Evolutionary conservation across 176 grass and related monocot genomes (phyloP), one percentile per base, ranked within the genome.

Genomic region (Aegilops speltoides): DNA sequence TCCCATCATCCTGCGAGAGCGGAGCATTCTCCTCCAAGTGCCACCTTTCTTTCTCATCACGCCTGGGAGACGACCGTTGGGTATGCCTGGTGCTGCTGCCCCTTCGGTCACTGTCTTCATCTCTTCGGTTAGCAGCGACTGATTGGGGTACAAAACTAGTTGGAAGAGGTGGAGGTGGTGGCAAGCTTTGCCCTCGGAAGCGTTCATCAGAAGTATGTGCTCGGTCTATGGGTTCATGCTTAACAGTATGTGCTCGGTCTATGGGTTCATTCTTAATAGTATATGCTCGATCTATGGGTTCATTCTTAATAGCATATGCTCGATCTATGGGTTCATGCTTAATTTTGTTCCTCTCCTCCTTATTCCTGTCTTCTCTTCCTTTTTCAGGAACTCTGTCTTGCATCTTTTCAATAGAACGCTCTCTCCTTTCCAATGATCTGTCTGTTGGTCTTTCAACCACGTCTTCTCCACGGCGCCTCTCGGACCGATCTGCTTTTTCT

Each of bases 121-220:
- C 93, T 86, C 93, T 93, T 70, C 84, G 84, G 34, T 84, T 85
- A n/a, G 83, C 88, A 87, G 68, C 87, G 64, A 96, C 90, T 66
- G 93, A 96, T 77, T 99, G 94, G 24, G 97, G 97, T 72, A 99
- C 97, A 91, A 99, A 99, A 77, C 97, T 99, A 68, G 92, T 34
- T 17, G 97, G 97, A 83, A 99, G 92, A 23, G 97, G 97, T 67
- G 97, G 97, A 7, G 94, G 97, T 10, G 94, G 97, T 36, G 97
- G 97, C 87, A 99, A 91, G 82, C 91, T 96, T 82, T 99, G 92
- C 25, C 94, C 94, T 81, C 91, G 84, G 64, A 95, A 93, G 50
- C 82, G 78, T 71, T 93, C 91, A 77, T 93, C 91, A 85, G 83
- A 85, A 88, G 90, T 34, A 87, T 95, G 90, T 79, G 83, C 40